Conservation (phyloP, 176 grass and related monocot species). For the Melocanna baccifera region DNA sequence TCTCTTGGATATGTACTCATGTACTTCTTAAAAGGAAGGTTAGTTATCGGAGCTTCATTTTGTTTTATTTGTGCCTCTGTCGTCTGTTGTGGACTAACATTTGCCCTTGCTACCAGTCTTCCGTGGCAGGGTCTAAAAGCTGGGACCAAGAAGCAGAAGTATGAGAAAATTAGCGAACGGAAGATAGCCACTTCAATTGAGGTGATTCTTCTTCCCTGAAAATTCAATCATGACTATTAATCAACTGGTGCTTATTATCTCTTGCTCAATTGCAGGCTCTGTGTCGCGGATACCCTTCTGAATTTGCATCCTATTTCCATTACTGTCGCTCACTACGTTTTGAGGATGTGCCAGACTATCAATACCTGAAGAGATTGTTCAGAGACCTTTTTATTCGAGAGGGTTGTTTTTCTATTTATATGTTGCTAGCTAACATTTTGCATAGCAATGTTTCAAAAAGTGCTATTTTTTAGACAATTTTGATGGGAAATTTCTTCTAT, state of each 20-base stretch:
- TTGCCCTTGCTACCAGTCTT: constrained; percentile 45
- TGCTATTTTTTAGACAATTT: background rate
- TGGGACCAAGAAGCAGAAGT: constrained; percentile 91
- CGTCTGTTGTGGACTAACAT: constrained; percentile 5
- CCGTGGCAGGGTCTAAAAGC: constrained; percentile 94
- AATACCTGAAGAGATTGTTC: constrained; percentile 81
- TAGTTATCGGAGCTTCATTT: constrained; percentile 23
- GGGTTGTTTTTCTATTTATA: constrained; percentile 44
- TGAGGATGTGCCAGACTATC: constrained; percentile 78
- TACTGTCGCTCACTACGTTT: constrained; percentile 83
- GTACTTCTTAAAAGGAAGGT: constrained; percentile 98
- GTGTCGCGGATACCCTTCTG: constrained; percentile 68
- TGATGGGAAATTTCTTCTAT: constrained; percentile 19
- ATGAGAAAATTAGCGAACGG: constrained; percentile 87
- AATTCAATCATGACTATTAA: background rate
- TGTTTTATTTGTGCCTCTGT: background rate
- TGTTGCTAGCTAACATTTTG: constrained; percentile 1
- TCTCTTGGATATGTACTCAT: constrained; percentile 96
- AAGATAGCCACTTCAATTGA: constrained; percentile 88
- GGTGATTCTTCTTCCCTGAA: constrained; percentile 28
- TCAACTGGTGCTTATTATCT: background rate
- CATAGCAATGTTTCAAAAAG: background rate
- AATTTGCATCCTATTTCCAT: constrained; percentile 81
- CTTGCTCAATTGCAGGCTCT: constrained; percentile 48
- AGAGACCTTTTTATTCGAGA: constrained; percentile 89